Percentiles rank a stretch among this genome's conserved stretches.
Evolutionary conservation across 2,329 filamentous ascomycete species (phyloP).

Genomic region (Botryosphaeria dothidea): DNA sequence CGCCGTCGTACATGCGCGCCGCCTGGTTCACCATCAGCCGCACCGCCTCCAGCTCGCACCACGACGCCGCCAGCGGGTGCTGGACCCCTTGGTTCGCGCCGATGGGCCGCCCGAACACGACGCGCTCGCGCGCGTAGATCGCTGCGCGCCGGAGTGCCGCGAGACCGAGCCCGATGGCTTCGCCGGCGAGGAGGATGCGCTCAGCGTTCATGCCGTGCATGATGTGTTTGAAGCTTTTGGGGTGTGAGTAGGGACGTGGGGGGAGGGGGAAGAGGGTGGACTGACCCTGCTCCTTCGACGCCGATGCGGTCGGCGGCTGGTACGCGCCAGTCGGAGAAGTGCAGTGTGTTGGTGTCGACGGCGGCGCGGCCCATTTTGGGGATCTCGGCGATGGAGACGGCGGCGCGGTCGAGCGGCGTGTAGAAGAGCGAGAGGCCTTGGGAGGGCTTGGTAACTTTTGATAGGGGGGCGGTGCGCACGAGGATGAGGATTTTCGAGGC

Average conservation of each 20-base stretch:
- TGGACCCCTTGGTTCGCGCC: slow-evolving; percentile 62
- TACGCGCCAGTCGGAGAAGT: slow-evolving; percentile 77
- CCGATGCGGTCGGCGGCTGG: slow-evolving; percentile 67
- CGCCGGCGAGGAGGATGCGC: slow-evolving; percentile 61
- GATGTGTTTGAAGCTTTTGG: slow-evolving; percentile 66
- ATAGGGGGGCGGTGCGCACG: slow-evolving; percentile 70
- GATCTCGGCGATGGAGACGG: slow-evolving; percentile 70
- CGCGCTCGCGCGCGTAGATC: slow-evolving; percentile 49
- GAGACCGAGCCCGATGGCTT: slow-evolving; percentile 79
- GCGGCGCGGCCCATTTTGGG: slow-evolving; percentile 84
- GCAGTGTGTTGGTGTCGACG: slow-evolving; percentile 83
- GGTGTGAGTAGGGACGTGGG: neutral
- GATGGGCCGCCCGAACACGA: slow-evolving; percentile 59
- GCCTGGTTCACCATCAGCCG: slow-evolving; percentile 64
- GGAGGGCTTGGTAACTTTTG: slow-evolving; percentile 67
- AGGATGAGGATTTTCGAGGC: slow-evolving; percentile 81
- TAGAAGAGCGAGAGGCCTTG: slow-evolving; percentile 79
- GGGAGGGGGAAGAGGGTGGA: neutral
- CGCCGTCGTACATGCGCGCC: slow-evolving; percentile 59
- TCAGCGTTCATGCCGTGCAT: slow-evolving; percentile 54
- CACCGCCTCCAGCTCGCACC: slow-evolving; percentile 63
- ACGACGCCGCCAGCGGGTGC: slow-evolving; percentile 60
- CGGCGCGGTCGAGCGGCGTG: slow-evolving; percentile 67
- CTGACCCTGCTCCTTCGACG: slow-evolving; percentile 65
- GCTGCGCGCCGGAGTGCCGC: slow-evolving; percentile 53